phyloP scores from a whole-genome alignment of 1,139 yeast species.

The Ogataea hybrid region DNA sequence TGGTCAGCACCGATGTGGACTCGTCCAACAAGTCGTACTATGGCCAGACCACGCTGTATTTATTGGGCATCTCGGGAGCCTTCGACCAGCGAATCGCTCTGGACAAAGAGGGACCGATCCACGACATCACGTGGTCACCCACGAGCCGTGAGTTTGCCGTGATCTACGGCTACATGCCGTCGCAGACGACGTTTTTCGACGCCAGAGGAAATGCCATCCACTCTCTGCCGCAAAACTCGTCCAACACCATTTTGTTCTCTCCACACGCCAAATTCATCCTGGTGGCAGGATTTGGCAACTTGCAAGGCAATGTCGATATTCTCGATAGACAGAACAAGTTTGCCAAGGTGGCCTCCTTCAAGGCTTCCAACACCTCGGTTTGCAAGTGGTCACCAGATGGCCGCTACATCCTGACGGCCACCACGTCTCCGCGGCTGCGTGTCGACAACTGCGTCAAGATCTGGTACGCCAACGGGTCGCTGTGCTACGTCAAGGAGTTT shows the following conservation, averaged over 20 bases:
- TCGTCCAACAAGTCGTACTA: slow-evolving; percentile 91
- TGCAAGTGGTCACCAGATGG: slow-evolving; percentile 99
- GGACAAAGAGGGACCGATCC: slow-evolving; percentile 94
- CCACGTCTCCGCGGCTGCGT: slow-evolving; percentile 94
- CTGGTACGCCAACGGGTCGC: slow-evolving; percentile 89
- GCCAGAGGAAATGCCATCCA: slow-evolving; percentile 88
- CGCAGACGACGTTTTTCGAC: slow-evolving; percentile 92
- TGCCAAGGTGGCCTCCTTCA: slow-evolving; percentile 73
- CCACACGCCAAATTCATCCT: slow-evolving; percentile 91
- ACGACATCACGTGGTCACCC: slow-evolving; percentile 97
- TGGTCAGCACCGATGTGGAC: slow-evolving; percentile 96
- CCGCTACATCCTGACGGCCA: slow-evolving; percentile 87
- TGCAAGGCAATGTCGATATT: slow-evolving; percentile 95
- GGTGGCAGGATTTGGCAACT: slow-evolving; percentile 97
- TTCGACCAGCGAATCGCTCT: slow-evolving; percentile 87
- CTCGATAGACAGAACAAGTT: slow-evolving; percentile 91
- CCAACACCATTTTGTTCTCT: slow-evolving; percentile 87
- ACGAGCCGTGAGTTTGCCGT: slow-evolving; percentile 96
- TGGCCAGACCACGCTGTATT: slow-evolving; percentile 91
- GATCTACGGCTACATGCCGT: slow-evolving; percentile 97
- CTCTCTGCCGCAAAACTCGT: slow-evolving; percentile 81
- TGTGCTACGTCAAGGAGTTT: slow-evolving; percentile 75
- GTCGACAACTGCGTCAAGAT: slow-evolving; percentile 94
- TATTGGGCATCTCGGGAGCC: slow-evolving; percentile 89
- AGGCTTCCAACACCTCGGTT: slow-evolving; percentile 91